A percentile compares a stretch with the other conserved stretches of the same genome.
Conservation (phyloP, 495 filamentous ascomycete genomes). For the Rusavskia elegans region DNA sequence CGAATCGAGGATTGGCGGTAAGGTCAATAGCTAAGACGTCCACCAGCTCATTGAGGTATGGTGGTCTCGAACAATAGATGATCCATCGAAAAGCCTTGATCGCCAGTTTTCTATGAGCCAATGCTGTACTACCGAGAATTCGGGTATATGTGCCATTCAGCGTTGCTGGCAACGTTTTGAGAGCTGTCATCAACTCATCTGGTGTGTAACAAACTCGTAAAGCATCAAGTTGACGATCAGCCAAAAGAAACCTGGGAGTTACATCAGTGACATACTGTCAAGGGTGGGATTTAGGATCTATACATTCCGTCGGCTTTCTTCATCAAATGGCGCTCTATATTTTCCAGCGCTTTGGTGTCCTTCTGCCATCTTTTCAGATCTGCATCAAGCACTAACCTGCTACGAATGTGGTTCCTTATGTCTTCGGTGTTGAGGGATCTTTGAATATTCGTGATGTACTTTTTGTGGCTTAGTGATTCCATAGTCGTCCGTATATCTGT, state of each 20-base stretch:
- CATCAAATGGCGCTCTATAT: constrained; percentile 12
- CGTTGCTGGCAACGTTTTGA: constrained; percentile 19
- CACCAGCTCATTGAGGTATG: constrained; percentile 15
- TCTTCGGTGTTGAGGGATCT: constrained; percentile 12
- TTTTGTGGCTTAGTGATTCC: background rate
- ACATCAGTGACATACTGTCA: background rate
- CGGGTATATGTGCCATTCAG: constrained; percentile 24
- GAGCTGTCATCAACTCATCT: constrained; percentile 12
- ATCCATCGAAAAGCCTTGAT: constrained; percentile 19
- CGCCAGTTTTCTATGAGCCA: constrained; percentile 7
- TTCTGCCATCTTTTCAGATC: constrained; percentile 10
- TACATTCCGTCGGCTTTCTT: constrained; percentile 23
- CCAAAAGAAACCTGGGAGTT: constrained; percentile 21
- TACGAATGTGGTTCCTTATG: constrained; percentile 14
- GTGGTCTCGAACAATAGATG: constrained; percentile 10
- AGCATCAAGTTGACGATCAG: constrained; percentile 25
- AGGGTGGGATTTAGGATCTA: constrained; percentile 6
- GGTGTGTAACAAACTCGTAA: constrained; percentile 17
- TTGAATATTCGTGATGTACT: background rate
- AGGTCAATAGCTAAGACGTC: constrained; percentile 9
- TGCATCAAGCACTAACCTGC: background rate
- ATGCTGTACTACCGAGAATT: constrained; percentile 19
- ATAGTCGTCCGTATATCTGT: constrained; percentile 12
- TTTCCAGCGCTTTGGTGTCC: constrained; percentile 3
- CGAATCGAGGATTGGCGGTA: background rate